Base-by-base conservation (phyloP, 2,329 filamentous ascomycete species). In the Septoria petroselini region DNA sequence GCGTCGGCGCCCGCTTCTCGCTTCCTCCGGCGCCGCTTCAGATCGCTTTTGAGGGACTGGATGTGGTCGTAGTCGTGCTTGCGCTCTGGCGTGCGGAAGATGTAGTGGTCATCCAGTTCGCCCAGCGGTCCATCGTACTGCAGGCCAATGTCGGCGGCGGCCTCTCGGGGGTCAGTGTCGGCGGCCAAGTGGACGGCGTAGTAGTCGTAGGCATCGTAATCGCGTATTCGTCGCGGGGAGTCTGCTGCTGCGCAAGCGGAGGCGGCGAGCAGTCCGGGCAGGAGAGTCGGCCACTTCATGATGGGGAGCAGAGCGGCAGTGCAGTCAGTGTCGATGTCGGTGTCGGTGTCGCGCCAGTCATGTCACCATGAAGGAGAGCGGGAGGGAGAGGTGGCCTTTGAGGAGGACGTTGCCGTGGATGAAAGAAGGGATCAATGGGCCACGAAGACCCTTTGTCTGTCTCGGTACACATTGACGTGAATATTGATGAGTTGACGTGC, bases 161-260 rank as follows among this genome's bases (percentile, higher is more conserved):
- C 76, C 33, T 85, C 76, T 18, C 79, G 71, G 12, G 90, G 89
- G 11, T 82, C 76, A 5, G 80, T 76, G 30, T 79, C 75, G 9
- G 80, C 73, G 52, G 85, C 81, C 63, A 98, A 79, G 59, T 96
- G 87, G 39, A 98, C 77, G 57, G 94, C 90, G 68, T 97, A 96
- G 73, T 95, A 97, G 70, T 98, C 91, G 70, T 90, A 82, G 31
- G 80, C 77, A 41, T 86, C 80, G 75, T 94, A 88, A 48, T 68
- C 60, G 34, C 65, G 59, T 44, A 51, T 58, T 19, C 47, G 47
- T 27, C 37, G 51, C 30, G 49, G 41, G n/a, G 35, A 6, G 23
- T 41, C 21, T 37, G 30, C 35, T 37, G 30, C 35, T 15, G 47
- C 41, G 39, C 29, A 30, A 18, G 51, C 47, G 30, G 45, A 21